Conservation (phyloP, 2,329 filamentous ascomycete species). For the Arthrobotrys iridis region DNA sequence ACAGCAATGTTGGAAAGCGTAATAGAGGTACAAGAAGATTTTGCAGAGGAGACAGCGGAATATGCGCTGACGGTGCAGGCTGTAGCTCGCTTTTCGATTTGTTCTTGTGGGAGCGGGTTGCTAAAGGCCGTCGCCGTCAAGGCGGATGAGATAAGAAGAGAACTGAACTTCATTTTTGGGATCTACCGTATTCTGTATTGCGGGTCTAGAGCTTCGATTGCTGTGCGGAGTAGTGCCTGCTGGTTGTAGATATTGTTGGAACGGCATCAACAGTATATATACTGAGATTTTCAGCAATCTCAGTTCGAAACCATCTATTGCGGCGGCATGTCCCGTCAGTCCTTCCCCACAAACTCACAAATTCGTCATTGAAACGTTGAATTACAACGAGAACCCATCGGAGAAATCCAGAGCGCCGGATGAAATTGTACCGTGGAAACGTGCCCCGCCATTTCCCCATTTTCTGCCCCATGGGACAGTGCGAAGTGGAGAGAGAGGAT, state of each 20-base stretch:
- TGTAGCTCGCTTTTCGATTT: conserved; percentile 54
- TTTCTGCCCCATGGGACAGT: neutral
- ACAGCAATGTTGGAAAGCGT: conserved; percentile 67
- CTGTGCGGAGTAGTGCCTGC: neutral
- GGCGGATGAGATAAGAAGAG: neutral
- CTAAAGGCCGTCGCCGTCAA: conserved; percentile 14
- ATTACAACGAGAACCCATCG: neutral
- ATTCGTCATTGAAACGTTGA: neutral
- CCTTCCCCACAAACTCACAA: neutral
- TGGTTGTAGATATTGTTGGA: neutral
- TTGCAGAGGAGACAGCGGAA: conserved; percentile 64
- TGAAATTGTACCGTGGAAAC: conserved; percentile 24
- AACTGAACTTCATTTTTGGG: conserved; percentile 20
- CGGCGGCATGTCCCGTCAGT: too few relatives aligned
- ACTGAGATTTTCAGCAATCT: too few relatives aligned
- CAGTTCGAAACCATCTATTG: too few relatives aligned
- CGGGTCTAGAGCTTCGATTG: neutral
- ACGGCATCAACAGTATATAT: neutral
- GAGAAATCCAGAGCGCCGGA: conserved; percentile 20
- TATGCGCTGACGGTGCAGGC: conserved; percentile 69
- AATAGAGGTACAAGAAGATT: conserved; percentile 68
- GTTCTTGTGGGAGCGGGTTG: conserved; percentile 14
- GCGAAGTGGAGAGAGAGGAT: neutral
- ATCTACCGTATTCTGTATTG: too few relatives aligned
- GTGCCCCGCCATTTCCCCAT: conserved; percentile 6